Evolutionary conservation across 208 protist species (phyloP), one percentile per base, ranked within the genome.

Genomic region (Naegleria lovaniensis): DNA sequence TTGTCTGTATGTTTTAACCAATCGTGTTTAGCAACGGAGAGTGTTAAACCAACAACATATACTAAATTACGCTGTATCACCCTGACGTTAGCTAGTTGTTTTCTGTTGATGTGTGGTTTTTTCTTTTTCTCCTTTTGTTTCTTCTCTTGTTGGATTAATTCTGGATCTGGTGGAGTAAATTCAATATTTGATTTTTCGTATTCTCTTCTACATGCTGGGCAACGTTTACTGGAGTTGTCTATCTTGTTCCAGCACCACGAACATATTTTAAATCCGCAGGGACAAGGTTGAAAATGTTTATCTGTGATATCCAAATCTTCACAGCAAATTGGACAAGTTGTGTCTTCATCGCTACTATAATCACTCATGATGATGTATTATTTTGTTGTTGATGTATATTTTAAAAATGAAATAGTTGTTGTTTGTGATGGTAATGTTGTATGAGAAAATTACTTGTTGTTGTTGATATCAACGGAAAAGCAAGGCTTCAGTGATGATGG

Each of bases 11-110:
- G 91, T 48, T 93, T 91, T 33, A 97, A 58, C 55, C 86, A 91
- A 52, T 96, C 96, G 90, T 97, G 96, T 59, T 93, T 93, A 0
- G 96, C 95, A 39, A 97, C 90, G 0, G 40, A 58, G 29, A 95
- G 91, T 0, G 94, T 91, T 7, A 98, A 75, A 52, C 96, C 96
- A 22, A 96, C 96, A 15, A 97, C 95, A 92, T 97, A 98, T 5
- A 98, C 95, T 36, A 98, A 90, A 90, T 97, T 97, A 75, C 94
- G 93, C 88, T 98, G 96, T 48, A 98, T 94, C 0, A 98, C 96
- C 38, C 96, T 92, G 9, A 97, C 91, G 79, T 94, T 94, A 19
- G 52, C 83, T 4, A 96, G 86, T 67, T 93, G 55, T 87, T 95
- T 95, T 52, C 93, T 33, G n/a, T 90, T 92, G 25, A 90, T 84